phyloP scores from a whole-genome alignment of 2,329 filamentous ascomycete genomes.

The Epichloe coenophiala region DNA sequence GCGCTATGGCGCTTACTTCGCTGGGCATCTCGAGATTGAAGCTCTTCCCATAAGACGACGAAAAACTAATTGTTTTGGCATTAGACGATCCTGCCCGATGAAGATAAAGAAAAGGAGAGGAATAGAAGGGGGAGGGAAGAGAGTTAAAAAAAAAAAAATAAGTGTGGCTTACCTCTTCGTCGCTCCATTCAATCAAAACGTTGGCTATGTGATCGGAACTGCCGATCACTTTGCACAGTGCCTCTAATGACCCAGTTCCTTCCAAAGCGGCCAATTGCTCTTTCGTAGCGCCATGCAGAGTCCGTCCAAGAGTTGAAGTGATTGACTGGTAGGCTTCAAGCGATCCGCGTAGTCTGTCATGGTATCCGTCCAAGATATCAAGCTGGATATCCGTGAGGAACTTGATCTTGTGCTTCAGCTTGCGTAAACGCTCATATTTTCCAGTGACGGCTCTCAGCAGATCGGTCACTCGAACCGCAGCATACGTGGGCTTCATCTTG shows the following conservation, averaged over 20 bases:
- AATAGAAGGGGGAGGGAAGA: not conserved
- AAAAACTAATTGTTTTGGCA: constrained; percentile 48
- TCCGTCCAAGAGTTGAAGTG: constrained; percentile 75
- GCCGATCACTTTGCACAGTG: constrained; percentile 81
- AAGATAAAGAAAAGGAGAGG: not conserved
- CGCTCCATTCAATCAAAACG: constrained; percentile 83
- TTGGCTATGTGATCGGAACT: constrained; percentile 86
- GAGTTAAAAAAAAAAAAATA: not conserved
- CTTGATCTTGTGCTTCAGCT: constrained; percentile 75
- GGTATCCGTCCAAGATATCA: constrained; percentile 77
- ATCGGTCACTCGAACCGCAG: constrained; percentile 77
- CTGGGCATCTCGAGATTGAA: constrained; percentile 54
- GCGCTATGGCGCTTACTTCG: constrained; percentile 12
- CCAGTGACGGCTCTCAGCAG: constrained; percentile 76
- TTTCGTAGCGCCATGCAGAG: constrained; percentile 63
- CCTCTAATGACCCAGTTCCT: constrained; percentile 72
- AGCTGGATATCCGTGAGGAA: constrained; percentile 94
- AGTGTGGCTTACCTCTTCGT: constrained; percentile 53
- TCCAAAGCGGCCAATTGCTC: constrained; percentile 69
- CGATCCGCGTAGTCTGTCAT: constrained; percentile 63
- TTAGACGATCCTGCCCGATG: not conserved
- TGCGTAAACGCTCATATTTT: constrained; percentile 68
- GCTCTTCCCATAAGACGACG: constrained; percentile 75
- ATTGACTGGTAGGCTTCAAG: constrained; percentile 78
- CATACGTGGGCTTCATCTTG: constrained; percentile 84